Percentiles rank a stretch among this genome's conserved stretches.
Conservation (phyloP, 257 asterid species). For the Plantago ovata region DNA sequence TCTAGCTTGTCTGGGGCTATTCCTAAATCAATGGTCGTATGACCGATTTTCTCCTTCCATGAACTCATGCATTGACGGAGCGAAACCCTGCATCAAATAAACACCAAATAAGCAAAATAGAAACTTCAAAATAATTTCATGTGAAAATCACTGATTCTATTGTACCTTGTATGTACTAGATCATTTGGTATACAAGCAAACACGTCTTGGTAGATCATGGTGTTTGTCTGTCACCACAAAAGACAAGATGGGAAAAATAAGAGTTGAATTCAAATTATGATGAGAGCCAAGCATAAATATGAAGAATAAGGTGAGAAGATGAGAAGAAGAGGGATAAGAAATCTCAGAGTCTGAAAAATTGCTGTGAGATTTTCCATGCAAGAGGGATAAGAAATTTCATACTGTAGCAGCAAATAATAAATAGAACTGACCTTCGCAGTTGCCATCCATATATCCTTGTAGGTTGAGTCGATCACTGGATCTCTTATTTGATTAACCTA, state of each 20-base stretch:
- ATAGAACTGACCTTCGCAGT: constrained; percentile 74
- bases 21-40: constrained; percentile 81
- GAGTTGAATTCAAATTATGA: neutral
- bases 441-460: constrained; percentile 92
- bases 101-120: constrained; percentile 3
- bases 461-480: constrained; percentile 80
- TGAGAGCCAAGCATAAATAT: neutral
- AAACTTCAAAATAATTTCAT: constrained; percentile 11
- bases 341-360: neutral
- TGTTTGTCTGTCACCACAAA: constrained; percentile 63
- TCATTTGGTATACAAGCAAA: constrained; percentile 90
- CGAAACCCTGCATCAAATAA: constrained; percentile 45
- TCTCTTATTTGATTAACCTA: constrained; percentile 70
- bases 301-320: too few species aligned
- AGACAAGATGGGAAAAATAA: neutral
- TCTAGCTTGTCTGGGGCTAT: constrained; percentile 73
- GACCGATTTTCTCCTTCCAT: constrained; percentile 77
- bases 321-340: constrained; percentile 1
- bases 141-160: constrained; percentile 12
- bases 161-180: constrained; percentile 83
- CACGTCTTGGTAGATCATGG: constrained; percentile 84
- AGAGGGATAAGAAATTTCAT: constrained; percentile 2
- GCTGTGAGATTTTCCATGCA: neutral
- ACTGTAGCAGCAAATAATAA: constrained; percentile 1
- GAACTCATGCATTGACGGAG: constrained; percentile 78